Conservation (phyloP, 1,284 basidiomycete species). For the Crepidotus sp. region DNA sequence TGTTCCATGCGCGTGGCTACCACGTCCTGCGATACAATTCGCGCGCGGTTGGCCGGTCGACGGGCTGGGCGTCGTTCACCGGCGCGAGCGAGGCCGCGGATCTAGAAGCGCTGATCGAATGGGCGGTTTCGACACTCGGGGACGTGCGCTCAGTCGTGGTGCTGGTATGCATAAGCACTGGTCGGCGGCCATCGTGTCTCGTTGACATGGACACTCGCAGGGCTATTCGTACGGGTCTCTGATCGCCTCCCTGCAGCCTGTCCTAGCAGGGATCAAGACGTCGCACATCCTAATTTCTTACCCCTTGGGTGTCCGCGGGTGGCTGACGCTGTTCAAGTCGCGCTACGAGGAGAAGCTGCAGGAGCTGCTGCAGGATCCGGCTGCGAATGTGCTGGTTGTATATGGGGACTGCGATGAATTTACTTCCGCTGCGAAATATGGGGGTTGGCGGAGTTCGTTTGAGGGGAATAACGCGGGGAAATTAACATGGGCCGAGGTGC, state of each 20-base stretch:
- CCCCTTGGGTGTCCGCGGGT: conserved; percentile 58
- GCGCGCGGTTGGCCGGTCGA: conserved; percentile 63
- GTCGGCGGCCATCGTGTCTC: conserved; percentile 9
- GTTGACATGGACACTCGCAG: conserved; percentile 27
- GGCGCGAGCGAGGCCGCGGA: conserved; percentile 61
- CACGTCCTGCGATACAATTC: conserved; percentile 66
- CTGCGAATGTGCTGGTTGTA: conserved; percentile 49
- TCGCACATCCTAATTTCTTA: conserved; percentile 70
- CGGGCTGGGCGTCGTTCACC: conserved; percentile 62
- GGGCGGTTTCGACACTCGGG: conserved; percentile 39
- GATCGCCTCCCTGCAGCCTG: conserved; percentile 54
- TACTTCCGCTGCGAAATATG: conserved; percentile 47
- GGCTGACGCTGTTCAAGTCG: conserved; percentile 62
- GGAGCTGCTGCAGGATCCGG: conserved; percentile 35
- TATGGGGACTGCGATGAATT: conserved; percentile 70
- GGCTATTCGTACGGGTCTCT: conserved; percentile 78
- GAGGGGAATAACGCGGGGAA: conserved; percentile 17
- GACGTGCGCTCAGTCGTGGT: conserved; percentile 42
- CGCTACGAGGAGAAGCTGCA: conserved; percentile 43
- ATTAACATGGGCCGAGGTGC: conserved; percentile 26
- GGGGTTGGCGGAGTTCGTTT: conserved; percentile 43
- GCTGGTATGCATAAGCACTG: conserved; percentile 34
- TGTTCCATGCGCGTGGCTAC: conserved; percentile 41
- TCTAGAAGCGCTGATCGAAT: conserved; percentile 50
- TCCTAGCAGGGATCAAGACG: conserved; percentile 40